These are phyloP conservation scores for Yarrowia phangngaensis DNA, from an alignment of 805 yeast species.

Conservation along the genomic window DNA sequence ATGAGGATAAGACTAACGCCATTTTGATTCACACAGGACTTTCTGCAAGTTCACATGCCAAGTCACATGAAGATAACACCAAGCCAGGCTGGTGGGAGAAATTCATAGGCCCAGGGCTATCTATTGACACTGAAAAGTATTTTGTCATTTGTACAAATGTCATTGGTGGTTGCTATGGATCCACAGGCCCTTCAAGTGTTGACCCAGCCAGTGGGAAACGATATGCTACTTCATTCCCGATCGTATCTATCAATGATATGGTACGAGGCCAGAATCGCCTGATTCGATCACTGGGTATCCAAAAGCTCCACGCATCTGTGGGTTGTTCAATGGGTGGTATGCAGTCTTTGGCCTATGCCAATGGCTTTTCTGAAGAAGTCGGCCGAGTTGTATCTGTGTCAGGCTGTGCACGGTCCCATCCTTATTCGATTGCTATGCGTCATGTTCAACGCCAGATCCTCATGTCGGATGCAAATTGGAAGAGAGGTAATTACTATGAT, in stretches of 20 bases:
- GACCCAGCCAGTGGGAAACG: slow-evolving; percentile 64
- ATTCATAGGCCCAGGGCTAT: slow-evolving; percentile 77
- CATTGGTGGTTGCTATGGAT: slow-evolving; percentile 91
- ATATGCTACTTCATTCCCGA: slow-evolving; percentile 86
- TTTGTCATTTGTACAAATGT: slow-evolving; percentile 88
- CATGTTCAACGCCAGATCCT: slow-evolving; percentile 89
- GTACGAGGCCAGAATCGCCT: slow-evolving; percentile 79
- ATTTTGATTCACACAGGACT: slow-evolving; percentile 84
- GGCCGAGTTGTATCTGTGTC: slow-evolving; percentile 72
- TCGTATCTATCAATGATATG: slow-evolving; percentile 83
- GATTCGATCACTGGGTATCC: slow-evolving; percentile 58
- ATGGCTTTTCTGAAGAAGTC: slow-evolving; percentile 75
- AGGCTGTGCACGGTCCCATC: slow-evolving; percentile 92
- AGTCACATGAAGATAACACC: slow-evolving; percentile 64
- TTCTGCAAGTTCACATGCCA: slow-evolving; percentile 92
- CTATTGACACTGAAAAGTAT: slow-evolving; percentile 75
- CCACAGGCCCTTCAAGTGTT: slow-evolving; percentile 83
- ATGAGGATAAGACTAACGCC: slow-evolving; percentile 61
- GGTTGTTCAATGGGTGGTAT: slow-evolving; percentile 99
- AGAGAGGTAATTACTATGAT: slow-evolving; percentile 80
- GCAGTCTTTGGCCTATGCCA: slow-evolving; percentile 87
- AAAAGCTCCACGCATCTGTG: slow-evolving; percentile 67
- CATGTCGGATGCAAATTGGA: slow-evolving; percentile 95
- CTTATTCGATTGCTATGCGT: slow-evolving; percentile 88
- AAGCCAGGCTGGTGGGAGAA: slow-evolving; percentile 94